Base-by-base conservation (phyloP, 352 stramenopile species). In the Globisporangium megalacanthum region DNA sequence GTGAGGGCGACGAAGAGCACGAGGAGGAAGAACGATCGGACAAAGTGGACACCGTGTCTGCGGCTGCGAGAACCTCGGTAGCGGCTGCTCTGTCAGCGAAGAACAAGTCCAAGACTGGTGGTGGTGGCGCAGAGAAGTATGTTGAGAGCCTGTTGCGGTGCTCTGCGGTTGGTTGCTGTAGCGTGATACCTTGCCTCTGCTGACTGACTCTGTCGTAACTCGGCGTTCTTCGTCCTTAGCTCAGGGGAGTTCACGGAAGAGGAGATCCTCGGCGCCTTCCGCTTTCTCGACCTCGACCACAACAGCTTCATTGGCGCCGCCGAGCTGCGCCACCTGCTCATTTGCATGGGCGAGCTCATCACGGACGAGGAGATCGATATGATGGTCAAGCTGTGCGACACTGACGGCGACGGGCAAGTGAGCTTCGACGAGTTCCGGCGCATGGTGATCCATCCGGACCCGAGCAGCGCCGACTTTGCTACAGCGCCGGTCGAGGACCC, bases 321-420 rank as follows among this genome's bases (percentile, higher is more conserved):
- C 1, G 94, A 98, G 60, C 77, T 98, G 9, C 80, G 91, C 0
- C 94, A 98, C 63, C 80, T 97, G 51, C 72, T 98, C 1, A 92
- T 98, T 39, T 98, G 93, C 64, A 98, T 98, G 92, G 94, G 94
- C 35, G 92, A 98, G 65, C 81, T 97, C 46, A 93, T 98, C 54
- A 98, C 93, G 6, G 93, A 98, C 60, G 93, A 97, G 52, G 94
- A 98, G 54, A 74, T 97, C 10, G 85, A 97, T 56, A 81, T 89
- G 70, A 98, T 98, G 93, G 88, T 98, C 50, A 74, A 77, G 44
- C 86, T 98, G 60, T 90, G 96, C 35, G 94, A 98, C 67, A 70
- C 66, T 4, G 92, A 98, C 66, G 92, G 92, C 37, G 94, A 98
- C 58, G 90, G 92, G 11, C 90, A 98, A 61, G 86, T 96, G 25